phyloP scores from a whole-genome alignment of 345 rosid species.

The Gossypium bickii region DNA sequence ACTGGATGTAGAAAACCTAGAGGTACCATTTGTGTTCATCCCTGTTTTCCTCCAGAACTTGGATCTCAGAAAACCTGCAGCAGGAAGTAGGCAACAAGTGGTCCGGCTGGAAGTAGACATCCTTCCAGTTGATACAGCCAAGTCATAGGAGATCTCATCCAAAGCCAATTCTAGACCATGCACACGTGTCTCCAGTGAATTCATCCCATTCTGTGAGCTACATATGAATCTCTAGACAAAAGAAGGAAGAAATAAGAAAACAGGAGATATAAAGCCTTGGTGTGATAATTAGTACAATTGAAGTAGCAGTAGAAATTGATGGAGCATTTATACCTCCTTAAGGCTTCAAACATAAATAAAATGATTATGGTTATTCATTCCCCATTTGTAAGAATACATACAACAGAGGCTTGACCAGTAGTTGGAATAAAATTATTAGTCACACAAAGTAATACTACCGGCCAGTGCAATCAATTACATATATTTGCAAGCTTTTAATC shows the following conservation, averaged over 20 bases:
- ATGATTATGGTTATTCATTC: neutral
- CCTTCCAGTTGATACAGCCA: constrained; percentile 73
- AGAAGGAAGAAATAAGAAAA: constrained; percentile 11
- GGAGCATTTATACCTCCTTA: neutral
- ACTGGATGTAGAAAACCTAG: constrained; percentile 39
- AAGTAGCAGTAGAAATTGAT: neutral
- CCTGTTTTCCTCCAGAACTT: constrained; percentile 77
- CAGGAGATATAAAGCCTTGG: neutral
- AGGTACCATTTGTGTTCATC: constrained; percentile 56
- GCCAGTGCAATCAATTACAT: neutral
- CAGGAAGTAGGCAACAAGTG: constrained; percentile 72
- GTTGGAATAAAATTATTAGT: neutral
- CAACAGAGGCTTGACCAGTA: neutral
- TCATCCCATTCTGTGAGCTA: constrained; percentile 81
- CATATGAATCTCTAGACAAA: constrained; percentile 65
- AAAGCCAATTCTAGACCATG: constrained; percentile 82
- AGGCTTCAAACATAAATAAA: neutral
- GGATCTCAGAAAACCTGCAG: constrained; percentile 60
- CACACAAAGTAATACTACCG: neutral
- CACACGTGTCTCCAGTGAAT: constrained; percentile 74
- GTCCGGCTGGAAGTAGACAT: constrained; percentile 50
- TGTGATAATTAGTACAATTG: neutral
- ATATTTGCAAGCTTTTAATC: neutral
- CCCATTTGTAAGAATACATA: neutral
- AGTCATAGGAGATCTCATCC: constrained; percentile 91